Evolutionary conservation across 1,284 basidiomycete genomes (phyloP), one percentile per base, ranked within the genome.

Genomic region (Caloboletus firmus): DNA sequence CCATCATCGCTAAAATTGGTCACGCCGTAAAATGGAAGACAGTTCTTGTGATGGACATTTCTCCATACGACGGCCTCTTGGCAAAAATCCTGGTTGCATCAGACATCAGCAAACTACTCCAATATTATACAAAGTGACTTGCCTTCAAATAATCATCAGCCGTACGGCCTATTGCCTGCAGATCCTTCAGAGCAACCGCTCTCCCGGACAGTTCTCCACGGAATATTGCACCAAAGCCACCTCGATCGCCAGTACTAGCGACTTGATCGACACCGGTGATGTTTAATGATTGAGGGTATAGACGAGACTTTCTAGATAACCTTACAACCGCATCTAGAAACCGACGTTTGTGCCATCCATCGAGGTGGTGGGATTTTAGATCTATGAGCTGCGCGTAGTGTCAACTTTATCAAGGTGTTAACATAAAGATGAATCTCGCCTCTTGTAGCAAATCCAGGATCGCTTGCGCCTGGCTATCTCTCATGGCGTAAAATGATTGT

Each of bases 1-100:
- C 55, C 61, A 22, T 46, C 50, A 10, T 52, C 30, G 3, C 50
- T 22, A 9, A 57, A 8, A 39, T 32, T 56, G 32, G 60, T 51
- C 20, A 69, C 45, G 2, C 68, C 65, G 15, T 70, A 70, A 44
- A 70, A 68, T 0, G 68, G 68, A 30, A 67, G 58, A 45, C 66
- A 69, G 37, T 64, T 60, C 12, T 13, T 47, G 43, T 67, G 65
- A 17, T 60, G 61, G 26, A 66, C 58, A 18, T 70, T 69, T 45
- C 63, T 55, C 65, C 65, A 69, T 8, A 70, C 59, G n/a, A 67
- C 55, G 32, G 62, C 59, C 42, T 69, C 68, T 45, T 66, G 56
- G 28, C 59, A 68, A 34, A 70, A 64, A 52, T 62, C 55, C 65
- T 67, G 43, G 5, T 50, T 1, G 22, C 4, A 32, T 26, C 37